Evolutionary conservation across 2,329 filamentous ascomycete genomes (phyloP), one percentile per base, ranked within the genome.

Genomic region (Ascochyta pisi): DNA sequence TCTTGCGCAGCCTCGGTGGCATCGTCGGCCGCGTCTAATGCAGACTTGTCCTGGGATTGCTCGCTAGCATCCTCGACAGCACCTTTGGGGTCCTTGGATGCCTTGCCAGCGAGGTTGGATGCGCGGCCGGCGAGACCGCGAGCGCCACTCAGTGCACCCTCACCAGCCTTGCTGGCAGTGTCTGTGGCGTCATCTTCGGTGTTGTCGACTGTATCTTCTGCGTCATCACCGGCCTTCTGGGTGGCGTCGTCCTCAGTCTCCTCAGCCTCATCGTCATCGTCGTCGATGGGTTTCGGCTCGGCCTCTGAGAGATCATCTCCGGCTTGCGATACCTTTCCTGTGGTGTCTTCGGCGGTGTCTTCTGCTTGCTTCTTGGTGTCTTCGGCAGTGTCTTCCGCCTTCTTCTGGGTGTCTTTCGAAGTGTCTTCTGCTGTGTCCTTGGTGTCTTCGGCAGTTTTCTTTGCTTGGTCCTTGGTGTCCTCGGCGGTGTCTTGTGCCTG

Each of bases 81-180:
- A 31, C 71, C 70, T 34, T 69, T 57, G 3, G 76, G 73, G 50
- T 78, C 76, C 48, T 78, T 61, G 27, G 67, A 65, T 13, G 71
- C 71, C 67, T 81, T 79, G 63, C 77, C 76, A 27, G 79, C 79
- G 37, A 81, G 68, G 51, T 76, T 76, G n/a, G 75, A 76, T 33
- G 79, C 80, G 64, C 79, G 78, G 57, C 76, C 78, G 61, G 79
- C 78, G 22, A 81, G 75, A 52, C 78, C 78, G 45, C 79, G 76
- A 35, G 78, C 79, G 54, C 77, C 77, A 56, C 74, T 77, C 61
- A 79, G 57, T 15, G 78, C 71, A 50, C 77, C 76, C 41, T 75
- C 70, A 43, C 69, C 71, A 26, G 68, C 59, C 59, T 75, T 62
- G 61, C 77, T 66, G 43, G 70, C 68, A 44, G 62, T 67, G 19